Percentiles rank a stretch among this genome's conserved stretches.
phyloP scores from a whole-genome alignment of 257 asterid species.

The Forsythia viridissima region DNA sequence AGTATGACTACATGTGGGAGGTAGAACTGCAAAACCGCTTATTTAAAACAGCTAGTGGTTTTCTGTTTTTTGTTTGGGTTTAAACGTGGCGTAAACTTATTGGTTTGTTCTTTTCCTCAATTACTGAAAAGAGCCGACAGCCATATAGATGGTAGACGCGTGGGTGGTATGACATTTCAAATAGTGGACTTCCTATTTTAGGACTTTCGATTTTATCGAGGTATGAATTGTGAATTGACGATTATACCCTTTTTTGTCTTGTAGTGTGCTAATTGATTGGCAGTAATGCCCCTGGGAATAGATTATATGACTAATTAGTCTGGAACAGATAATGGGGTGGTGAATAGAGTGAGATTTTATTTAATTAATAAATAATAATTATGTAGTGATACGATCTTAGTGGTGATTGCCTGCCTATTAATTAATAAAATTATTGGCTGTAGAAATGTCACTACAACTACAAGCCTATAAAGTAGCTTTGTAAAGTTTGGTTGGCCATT shows the following conservation, averaged over 20 bases:
- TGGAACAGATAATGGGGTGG: neutral
- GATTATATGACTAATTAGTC: neutral
- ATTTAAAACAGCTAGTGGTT: neutral
- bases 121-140: slow-evolving; percentile 1
- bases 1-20: neutral
- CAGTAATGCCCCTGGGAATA: neutral
- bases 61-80: neutral
- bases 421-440: too few species aligned
- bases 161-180: neutral
- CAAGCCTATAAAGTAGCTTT: too few species aligned
- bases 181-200: neutral
- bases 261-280: neutral
- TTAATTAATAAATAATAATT: too few species aligned
- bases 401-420: too few species aligned
- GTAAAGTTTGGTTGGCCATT: too few species aligned
- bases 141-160: neutral
- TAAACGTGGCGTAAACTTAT: neutral
- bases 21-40: neutral
- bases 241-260: neutral
- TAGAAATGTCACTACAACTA: too few species aligned
- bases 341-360: too few species aligned
- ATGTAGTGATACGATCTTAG: too few species aligned
- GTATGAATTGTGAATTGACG: neutral
- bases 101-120: neutral
- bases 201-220: slow-evolving; percentile 3